A percentile compares a stretch with the other conserved stretches of the same genome.
Conservation (phyloP, 2,329 filamentous ascomycete species). For the Pochonia chlamydosporia region DNA sequence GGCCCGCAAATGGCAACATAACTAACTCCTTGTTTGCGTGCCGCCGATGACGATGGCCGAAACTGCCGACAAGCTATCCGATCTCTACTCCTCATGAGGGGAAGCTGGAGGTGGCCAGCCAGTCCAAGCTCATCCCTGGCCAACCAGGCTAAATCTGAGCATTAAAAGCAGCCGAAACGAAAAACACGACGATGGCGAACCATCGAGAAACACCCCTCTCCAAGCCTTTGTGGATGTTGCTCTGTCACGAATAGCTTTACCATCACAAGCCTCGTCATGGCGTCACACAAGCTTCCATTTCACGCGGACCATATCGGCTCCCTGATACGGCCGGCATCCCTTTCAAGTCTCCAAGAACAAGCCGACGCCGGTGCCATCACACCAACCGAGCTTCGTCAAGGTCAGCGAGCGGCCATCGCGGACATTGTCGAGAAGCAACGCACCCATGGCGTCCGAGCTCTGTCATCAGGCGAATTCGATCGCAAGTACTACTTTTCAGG, state of each 20-base stretch:
- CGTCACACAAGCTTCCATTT: conserved; percentile 43
- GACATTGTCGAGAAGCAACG: conserved; percentile 61
- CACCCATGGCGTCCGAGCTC: conserved; percentile 53
- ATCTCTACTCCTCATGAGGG: neutral
- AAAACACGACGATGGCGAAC: no score
- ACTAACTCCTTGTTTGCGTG: no score
- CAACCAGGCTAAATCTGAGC: no score
- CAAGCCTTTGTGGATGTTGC: no score
- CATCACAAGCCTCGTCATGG: conserved; percentile 13
- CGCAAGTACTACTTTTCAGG: conserved; percentile 44
- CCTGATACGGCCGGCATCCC: conserved; percentile 57
- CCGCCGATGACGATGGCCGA: neutral
- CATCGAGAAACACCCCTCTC: no score
- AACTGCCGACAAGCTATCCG: neutral
- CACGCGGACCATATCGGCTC: conserved; percentile 70
- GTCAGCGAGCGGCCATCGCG: conserved; percentile 58
- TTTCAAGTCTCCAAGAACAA: conserved; percentile 46
- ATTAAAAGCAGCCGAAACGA: no score
- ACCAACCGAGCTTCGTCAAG: conserved; percentile 39
- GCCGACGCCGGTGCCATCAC: conserved; percentile 42
- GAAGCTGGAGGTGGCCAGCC: neutral
- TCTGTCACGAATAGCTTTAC: neutral
- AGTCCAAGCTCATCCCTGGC: no score
- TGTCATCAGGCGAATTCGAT: conserved; percentile 66
- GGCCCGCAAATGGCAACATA: neutral